Percentiles rank a stretch among this genome's conserved stretches.
These are phyloP conservation scores for Pseudohalonectria lignicola DNA, from an alignment of 2,329 filamentous ascomycete genomes.

Conservation along the genomic window DNA sequence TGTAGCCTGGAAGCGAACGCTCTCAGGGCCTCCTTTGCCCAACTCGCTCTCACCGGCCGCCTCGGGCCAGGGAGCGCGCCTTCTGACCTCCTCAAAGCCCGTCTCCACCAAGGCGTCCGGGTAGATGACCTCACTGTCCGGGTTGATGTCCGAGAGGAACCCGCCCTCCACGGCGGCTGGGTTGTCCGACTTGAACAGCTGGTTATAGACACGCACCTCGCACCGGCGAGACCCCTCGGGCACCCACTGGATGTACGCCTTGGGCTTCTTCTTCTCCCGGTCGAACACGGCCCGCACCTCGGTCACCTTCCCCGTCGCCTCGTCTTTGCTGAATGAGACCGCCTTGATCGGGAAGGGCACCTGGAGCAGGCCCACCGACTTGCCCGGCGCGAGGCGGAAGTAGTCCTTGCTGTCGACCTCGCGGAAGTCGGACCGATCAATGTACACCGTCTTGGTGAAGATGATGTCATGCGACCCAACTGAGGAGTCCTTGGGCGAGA, in stretches of 20 bases:
- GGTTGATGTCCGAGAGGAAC: constrained; percentile 76
- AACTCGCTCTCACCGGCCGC: constrained; percentile 58
- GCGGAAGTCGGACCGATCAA: constrained; percentile 71
- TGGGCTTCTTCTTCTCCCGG: constrained; percentile 60
- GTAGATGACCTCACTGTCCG: constrained; percentile 73
- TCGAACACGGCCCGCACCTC: constrained; percentile 58
- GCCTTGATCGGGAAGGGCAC: constrained; percentile 60
- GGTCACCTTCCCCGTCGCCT: constrained; percentile 34
- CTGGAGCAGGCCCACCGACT: constrained; percentile 63
- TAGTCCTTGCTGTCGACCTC: constrained; percentile 63
- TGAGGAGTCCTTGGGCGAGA: constrained; percentile 68
- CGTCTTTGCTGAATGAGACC: constrained; percentile 56
- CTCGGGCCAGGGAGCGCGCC: constrained; percentile 71
- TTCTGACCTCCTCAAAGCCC: constrained; percentile 65
- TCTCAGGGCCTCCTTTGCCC: constrained; percentile 55
- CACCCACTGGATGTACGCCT: constrained; percentile 89
- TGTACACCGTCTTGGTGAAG: constrained; percentile 73
- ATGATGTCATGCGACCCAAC: constrained; percentile 49
- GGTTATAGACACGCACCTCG: constrained; percentile 69
- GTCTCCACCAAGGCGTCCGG: constrained; percentile 68
- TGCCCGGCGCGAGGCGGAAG: constrained; percentile 66
- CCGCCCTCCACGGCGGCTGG: constrained; percentile 68
- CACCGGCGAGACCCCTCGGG: constrained; percentile 56
- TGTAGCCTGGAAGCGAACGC: constrained; percentile 83
- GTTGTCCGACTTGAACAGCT: constrained; percentile 78